Evolutionary conservation across 1,139 yeast species (phyloP).

Genomic region (Suhomyces guaymorum): DNA sequence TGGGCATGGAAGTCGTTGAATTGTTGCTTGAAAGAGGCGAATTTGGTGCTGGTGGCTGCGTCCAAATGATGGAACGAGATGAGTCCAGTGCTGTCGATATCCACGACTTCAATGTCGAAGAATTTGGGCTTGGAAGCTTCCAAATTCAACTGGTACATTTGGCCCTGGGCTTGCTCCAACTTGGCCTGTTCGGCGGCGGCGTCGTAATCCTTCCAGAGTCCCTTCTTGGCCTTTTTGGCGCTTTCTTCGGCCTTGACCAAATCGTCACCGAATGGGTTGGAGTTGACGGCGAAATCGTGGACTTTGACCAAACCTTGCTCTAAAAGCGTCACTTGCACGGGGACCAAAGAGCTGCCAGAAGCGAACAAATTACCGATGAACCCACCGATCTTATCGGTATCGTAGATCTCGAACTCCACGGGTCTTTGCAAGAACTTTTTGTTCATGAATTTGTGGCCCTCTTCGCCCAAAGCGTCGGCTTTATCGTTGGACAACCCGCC

Average conservation of each 20-base stretch:
- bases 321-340: conserved; percentile 64
- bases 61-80: conserved; percentile 55
- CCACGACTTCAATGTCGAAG: conserved; percentile 63
- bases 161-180: conserved; percentile 24
- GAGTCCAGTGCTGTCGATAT: conserved; percentile 49
- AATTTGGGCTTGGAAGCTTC: conserved; percentile 48
- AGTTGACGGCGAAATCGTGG: conserved; percentile 65
- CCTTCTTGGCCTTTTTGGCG: conserved; percentile 58
- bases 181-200: conserved; percentile 31
- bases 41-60: conserved; percentile 33
- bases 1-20: conserved; percentile 50
- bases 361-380: conserved; percentile 72
- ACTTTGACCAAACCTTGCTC: conserved; percentile 64
- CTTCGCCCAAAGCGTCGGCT: conserved; percentile 45
- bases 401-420: conserved; percentile 67
- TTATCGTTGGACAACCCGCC: conserved; percentile 68
- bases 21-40: conserved; percentile 45
- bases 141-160: conserved; percentile 24
- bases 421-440: conserved; percentile 68
- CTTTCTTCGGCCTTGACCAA: conserved; percentile 61
- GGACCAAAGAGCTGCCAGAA: conserved; percentile 45
- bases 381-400: conserved; percentile 76
- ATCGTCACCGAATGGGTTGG: conserved; percentile 55
- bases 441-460: conserved; percentile 57
- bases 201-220: conserved; percentile 67